Percentiles rank a stretch among this genome's conserved stretches.
Conservation (phyloP, 2,329 filamentous ascomycete species). For the Clarireedia monteithiana region DNA sequence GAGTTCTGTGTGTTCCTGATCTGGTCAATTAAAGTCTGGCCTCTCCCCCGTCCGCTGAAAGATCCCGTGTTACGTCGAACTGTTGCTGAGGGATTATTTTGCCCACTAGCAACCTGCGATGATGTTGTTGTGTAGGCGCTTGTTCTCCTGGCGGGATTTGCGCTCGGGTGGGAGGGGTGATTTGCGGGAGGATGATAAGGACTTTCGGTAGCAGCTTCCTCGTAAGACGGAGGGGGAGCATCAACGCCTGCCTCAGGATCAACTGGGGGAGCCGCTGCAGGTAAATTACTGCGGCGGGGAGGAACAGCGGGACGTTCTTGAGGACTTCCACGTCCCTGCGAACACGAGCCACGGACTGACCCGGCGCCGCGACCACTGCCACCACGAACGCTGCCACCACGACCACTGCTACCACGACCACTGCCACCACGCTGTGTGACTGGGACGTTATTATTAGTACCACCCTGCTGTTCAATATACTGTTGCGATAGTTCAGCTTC, state of each 20-base stretch:
- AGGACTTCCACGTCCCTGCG: slow-evolving; percentile 4
- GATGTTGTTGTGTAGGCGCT: slow-evolving; percentile 16
- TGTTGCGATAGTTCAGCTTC: slow-evolving; percentile 63
- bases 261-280: slow-evolving; percentile 7
- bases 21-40: slow-evolving; percentile 14
- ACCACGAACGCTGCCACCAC: not conserved
- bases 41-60: slow-evolving; percentile 8
- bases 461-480: slow-evolving; percentile 59
- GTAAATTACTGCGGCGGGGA: slow-evolving; percentile 4
- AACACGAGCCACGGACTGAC: not conserved
- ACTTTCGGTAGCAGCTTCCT: slow-evolving; percentile 51
- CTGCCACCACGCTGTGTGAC: slow-evolving; percentile 23
- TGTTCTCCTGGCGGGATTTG: slow-evolving; percentile 13
- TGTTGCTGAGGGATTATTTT: not conserved
- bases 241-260: slow-evolving; percentile 37
- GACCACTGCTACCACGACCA: slow-evolving; percentile 1
- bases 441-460: slow-evolving; percentile 21
- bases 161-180: slow-evolving; percentile 34
- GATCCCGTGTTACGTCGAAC: not conserved
- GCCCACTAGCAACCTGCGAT: not conserved
- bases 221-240: slow-evolving; percentile 56
- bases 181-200: slow-evolving; percentile 44
- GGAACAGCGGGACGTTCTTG: slow-evolving; percentile 10
- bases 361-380: not conserved
- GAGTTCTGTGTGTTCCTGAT: slow-evolving; percentile 15